Base-by-base conservation (phyloP, 345 rosid species). In the Citrus trifoliata region DNA sequence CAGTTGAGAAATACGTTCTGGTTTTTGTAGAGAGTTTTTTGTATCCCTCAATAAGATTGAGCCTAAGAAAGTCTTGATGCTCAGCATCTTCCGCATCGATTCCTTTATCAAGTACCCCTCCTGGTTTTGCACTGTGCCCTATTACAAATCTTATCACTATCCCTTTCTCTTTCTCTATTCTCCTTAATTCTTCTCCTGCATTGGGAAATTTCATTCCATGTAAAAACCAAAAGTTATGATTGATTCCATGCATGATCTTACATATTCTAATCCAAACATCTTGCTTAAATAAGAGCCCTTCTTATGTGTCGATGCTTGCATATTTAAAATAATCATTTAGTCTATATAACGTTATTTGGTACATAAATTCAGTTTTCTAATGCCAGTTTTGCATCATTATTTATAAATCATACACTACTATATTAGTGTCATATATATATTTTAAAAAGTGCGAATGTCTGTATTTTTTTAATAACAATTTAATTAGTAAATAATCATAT, bases 111-210 rank as follows among this genome's bases (percentile, higher is more conserved):
- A 93, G 89, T 22, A 83, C 88, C 33, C 98, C 97, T 1, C 95
- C 98, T 14, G 88, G 79, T 33, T 90, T 92, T 33, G 94, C 89
- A 55, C 96, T 91, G 80, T 91, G 95, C 75, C 99, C 99, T 75
- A 95, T 95, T 81, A 95, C 97, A 82, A 95, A 95, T 85, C 93
- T 79, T 69, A 92, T 87, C 24, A 95, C 95, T 24, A 95, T 86
- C 28, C 98, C 98, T 83, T 92, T 95, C 78, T 93, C 95, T 40
- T 82, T 87, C 89, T 93, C 97, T 78, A 95, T 67, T 82, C 88
- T 88, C 87, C 83, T 90, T 42, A 92, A 78, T 75, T 93, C 89
- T 3, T 73, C 90, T 22, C 98, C 98, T 87, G 88, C 83, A 82
- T 69, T 28, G 25, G 22, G 1, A 33, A 27, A 8, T 51, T 51